Base-by-base conservation (phyloP, 2,329 filamentous ascomycete genomes). In the Rugonectria rugulosa region DNA sequence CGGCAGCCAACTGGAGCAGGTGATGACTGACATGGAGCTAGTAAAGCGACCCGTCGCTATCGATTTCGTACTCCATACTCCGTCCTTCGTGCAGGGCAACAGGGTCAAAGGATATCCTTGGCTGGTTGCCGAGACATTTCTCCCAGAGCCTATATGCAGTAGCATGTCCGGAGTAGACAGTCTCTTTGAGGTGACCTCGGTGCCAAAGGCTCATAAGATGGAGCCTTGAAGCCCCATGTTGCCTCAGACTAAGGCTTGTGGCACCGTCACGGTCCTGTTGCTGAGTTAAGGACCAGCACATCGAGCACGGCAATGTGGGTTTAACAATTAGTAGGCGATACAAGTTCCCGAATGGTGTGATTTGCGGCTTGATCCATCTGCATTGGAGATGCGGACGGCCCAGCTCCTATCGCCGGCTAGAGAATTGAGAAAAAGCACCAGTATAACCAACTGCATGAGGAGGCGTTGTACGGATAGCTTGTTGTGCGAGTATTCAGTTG, bases 121-220 rank as follows among this genome's bases (percentile, higher is more conserved):
- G 48, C 58, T 60, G 44, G 54, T 40, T 57, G 55, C 55, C 67
- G 65, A 68, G 66, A 62, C 65, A 68, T 68, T 68, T 68, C 63
- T 68, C 43, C 44, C 58, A 50, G 55, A 59, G 42, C 43, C 34
- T n/a, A n/a, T n/a, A 50, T 42, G 53, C n/a, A n/a, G n/a, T n/a
- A n/a, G n/a, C n/a, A n/a, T n/a, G 57, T 42, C 31, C 61, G 49
- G 45, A 11, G 29, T 11, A 32, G n/a, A 14, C 12, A 14, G 54
- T 56, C 44, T 64, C 54, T 21, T 57, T 41, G 38, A 48, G 43
- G 56, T 46, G 56, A 49, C 32, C 41, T 29, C 47, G 44, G 64
- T 64, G 58, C 57, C 55, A 55, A 60, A 40, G 37, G 23, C 19
- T 62, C 46, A 56, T 44, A 54, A 40, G 54, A 61, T 55, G 49